A percentile compares a stretch with the other conserved stretches of the same genome.
phyloP scores from a whole-genome alignment of 768 basidiomycete species.

The Boletales sp. region DNA sequence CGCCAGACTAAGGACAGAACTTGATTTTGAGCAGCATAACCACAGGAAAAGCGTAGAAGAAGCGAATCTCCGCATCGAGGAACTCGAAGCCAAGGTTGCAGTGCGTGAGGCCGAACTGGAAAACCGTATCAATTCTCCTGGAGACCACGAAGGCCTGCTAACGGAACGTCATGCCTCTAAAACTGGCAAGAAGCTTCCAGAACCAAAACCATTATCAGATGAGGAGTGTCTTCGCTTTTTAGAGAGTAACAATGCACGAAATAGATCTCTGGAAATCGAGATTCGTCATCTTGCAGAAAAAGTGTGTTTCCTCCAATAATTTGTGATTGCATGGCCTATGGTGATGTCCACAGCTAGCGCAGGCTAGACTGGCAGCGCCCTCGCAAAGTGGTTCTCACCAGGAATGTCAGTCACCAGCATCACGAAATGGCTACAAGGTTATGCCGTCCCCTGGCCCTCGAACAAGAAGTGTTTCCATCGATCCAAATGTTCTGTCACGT shows the following conservation, averaged over 20 bases:
- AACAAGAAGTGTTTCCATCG: conserved; percentile 20
- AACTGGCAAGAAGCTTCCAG: conserved; percentile 1
- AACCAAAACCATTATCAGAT: conserved; percentile 26
- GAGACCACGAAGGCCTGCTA: neutral
- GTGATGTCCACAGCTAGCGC: conserved; percentile 17
- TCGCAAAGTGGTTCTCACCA: neutral
- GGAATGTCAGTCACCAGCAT: neutral
- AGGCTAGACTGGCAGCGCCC: conserved; percentile 12
- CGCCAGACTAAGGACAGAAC: conserved; percentile 37
- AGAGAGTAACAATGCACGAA: conserved; percentile 36
- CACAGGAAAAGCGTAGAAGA: conserved; percentile 39
- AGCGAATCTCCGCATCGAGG: conserved; percentile 39
- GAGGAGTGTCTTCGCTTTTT: conserved; percentile 41
- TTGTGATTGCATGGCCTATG: neutral
- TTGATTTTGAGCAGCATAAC: conserved; percentile 42
- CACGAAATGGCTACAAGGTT: neutral
- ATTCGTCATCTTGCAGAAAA: conserved; percentile 36
- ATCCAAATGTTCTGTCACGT: conserved; percentile 13
- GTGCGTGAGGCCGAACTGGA: conserved; percentile 57
- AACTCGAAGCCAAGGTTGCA: conserved; percentile 52
- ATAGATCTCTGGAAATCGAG: conserved; percentile 43
- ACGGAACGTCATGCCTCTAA: neutral
- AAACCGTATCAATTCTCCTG: conserved; percentile 21
- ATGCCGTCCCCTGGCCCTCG: conserved; percentile 7
- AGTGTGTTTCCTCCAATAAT: conserved; percentile 23